Evolutionary conservation across 1,139 yeast species (phyloP).

Genomic region (Yarrowia galli): DNA sequence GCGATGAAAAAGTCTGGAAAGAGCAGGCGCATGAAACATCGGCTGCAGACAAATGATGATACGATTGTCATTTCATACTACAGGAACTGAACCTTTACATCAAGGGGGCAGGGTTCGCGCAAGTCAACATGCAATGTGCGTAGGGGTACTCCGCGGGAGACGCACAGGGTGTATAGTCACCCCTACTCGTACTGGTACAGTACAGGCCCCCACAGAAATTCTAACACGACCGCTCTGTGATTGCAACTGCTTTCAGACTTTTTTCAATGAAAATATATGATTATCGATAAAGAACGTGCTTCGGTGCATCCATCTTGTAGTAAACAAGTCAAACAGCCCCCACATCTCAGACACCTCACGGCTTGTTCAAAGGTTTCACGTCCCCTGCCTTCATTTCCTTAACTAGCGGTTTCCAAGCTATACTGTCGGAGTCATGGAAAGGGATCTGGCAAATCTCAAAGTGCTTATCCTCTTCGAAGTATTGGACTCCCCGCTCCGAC

Average conservation of each 20-base stretch:
- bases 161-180: no score
- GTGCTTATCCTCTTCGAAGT: not conserved
- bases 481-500: constrained; percentile 5
- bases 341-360: not conserved
- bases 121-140: no score
- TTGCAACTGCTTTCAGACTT: no score
- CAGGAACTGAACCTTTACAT: not conserved
- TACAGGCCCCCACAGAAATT: no score
- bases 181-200: no score
- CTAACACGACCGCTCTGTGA: no score
- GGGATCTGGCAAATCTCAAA: constrained; percentile 7
- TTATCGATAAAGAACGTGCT: no score
- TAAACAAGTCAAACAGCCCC: no score
- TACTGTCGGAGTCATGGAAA: not conserved
- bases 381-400: constrained; percentile 1
- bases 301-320: no score
- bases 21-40: not conserved
- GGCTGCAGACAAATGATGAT: not conserved
- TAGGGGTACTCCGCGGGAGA: no score
- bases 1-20: not conserved
- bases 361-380: not conserved
- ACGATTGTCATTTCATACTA: no score
- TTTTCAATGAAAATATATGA: no score
- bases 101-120: not conserved
- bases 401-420: not conserved